phyloP scores from a whole-genome alignment of 2,329 filamentous ascomycete species.

The Balansia obtecta region DNA sequence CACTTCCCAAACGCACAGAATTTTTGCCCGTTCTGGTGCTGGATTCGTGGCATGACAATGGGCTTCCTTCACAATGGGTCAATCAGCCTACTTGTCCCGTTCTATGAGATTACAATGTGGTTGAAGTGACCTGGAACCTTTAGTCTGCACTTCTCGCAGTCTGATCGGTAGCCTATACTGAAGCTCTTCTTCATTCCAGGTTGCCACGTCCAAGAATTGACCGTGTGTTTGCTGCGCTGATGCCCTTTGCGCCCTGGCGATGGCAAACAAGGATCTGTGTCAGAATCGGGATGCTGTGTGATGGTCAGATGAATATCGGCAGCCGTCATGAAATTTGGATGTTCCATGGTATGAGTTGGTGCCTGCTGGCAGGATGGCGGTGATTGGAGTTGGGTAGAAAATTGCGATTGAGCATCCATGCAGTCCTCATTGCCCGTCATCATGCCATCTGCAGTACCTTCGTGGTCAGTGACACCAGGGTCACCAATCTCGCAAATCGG shows the following conservation, averaged over 20 bases:
- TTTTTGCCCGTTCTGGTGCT: neutral
- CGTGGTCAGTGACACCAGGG: constrained; percentile 24
- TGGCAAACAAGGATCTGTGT: constrained; percentile 27
- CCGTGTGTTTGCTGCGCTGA: constrained; percentile 44
- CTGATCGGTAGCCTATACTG: constrained; percentile 65
- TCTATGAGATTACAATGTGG: constrained; percentile 58
- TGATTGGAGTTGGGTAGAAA: constrained; percentile 10
- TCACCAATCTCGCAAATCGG: constrained; percentile 48
- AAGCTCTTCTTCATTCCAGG: constrained; percentile 58
- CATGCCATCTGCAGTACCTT: constrained; percentile 19
- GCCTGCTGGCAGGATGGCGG: constrained; percentile 11
- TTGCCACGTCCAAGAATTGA: constrained; percentile 48
- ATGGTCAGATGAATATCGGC: constrained; percentile 15
- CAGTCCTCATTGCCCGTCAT: constrained; percentile 12
- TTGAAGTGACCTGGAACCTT: constrained; percentile 72
- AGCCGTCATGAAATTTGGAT: constrained; percentile 27
- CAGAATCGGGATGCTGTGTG: constrained; percentile 15
- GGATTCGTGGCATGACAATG: neutral
- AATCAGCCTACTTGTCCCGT: constrained; percentile 7
- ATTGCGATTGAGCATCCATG: neutral
- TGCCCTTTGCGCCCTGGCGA: constrained; percentile 42
- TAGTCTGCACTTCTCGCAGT: constrained; percentile 65
- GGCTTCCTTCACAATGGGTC: neutral
- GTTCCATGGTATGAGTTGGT: constrained; percentile 25
- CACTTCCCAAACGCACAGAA: neutral